Base-by-base conservation (phyloP, 345 rosid genomes). In the Raphanus raphanistrum region DNA sequence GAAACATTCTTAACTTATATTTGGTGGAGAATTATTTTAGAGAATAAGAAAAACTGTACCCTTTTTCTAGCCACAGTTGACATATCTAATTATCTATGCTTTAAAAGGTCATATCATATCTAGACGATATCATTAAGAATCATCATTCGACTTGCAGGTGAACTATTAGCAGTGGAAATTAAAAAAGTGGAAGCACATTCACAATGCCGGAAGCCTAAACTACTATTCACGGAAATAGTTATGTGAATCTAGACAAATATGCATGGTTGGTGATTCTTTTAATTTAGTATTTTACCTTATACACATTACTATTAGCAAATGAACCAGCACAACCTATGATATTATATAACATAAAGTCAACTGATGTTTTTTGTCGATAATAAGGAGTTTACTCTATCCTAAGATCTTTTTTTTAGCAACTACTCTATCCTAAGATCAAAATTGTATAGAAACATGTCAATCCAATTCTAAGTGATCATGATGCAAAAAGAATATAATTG, bases 281-380 rank as follows among this genome's bases (percentile, higher is more conserved):
- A 28, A 35, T 16, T 17, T 6, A 60, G 9, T 28, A 13, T n/a
- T 29, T 61, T 32, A 63, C 27, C 43, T 54, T 43, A 31, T 61
- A 28, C 3, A 28, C 15, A 61, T 6, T 25, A 59, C 43, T 59
- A 8, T 6, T 48, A 45, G 32, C 16, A 63, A 63, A 33, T 11
- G 43, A 41, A 60, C 43, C 43, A n/a, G n/a, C n/a, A n/a, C n/a
- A n/a, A n/a, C n/a, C n/a, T n/a, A n/a, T n/a, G n/a, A n/a, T n/a
- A n/a, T n/a, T n/a, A n/a, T n/a, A n/a, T n/a, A n/a, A 41, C 31
- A 12, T 17, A 55, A 64, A 33, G 71, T 54, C 71, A 54, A 74
- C 36, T 74, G 54, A 33, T 52, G 70, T 26, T 33, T 68, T 21
- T 9, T 55, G n/a, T n/a, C n/a, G n/a, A n/a, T n/a, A n/a, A n/a